These are phyloP conservation scores for Cryptococcus amylolentus DNA, from an alignment of 1,284 basidiomycete genomes.

Conservation along the genomic window DNA sequence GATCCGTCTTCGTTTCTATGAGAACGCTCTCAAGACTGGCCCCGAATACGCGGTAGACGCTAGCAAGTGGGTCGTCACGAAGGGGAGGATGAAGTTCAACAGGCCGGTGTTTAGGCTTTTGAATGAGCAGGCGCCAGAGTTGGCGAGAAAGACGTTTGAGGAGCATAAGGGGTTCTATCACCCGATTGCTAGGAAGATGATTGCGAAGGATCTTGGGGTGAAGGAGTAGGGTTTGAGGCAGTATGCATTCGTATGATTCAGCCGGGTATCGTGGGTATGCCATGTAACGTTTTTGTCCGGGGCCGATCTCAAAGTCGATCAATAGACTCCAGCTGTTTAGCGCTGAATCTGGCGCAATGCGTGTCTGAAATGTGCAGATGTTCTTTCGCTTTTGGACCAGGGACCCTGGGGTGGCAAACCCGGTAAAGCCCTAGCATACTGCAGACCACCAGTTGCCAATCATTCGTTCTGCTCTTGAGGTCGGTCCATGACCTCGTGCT, in stretches of 20 bases:
- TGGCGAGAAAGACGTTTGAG: conserved; percentile 53
- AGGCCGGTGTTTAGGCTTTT: conserved; percentile 51
- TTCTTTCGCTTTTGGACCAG: no score
- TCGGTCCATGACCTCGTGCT: no score
- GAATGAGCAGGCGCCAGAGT: conserved; percentile 50
- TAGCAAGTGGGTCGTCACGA: conserved; percentile 53
- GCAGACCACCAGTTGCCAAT: no score
- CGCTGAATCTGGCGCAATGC: no score
- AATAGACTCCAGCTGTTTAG: no score
- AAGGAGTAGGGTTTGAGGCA: conserved; percentile 6
- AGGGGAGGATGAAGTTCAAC: conserved; percentile 55
- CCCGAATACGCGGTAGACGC: conserved; percentile 51
- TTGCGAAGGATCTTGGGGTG: conserved; percentile 45
- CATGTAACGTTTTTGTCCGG: no score
- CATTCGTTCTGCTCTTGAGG: no score
- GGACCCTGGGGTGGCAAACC: no score
- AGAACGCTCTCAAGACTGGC: conserved; percentile 52
- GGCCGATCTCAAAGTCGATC: no score
- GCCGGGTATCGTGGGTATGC: no score
- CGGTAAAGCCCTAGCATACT: no score
- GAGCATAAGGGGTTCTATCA: conserved; percentile 53
- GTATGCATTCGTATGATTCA: neutral
- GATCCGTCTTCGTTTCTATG: conserved; percentile 53
- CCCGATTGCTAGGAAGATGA: conserved; percentile 51
- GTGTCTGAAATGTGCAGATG: no score